Evolutionary conservation across 1,284 basidiomycete genomes (phyloP).

Genomic region (Singerocomus rubriflavus): DNA sequence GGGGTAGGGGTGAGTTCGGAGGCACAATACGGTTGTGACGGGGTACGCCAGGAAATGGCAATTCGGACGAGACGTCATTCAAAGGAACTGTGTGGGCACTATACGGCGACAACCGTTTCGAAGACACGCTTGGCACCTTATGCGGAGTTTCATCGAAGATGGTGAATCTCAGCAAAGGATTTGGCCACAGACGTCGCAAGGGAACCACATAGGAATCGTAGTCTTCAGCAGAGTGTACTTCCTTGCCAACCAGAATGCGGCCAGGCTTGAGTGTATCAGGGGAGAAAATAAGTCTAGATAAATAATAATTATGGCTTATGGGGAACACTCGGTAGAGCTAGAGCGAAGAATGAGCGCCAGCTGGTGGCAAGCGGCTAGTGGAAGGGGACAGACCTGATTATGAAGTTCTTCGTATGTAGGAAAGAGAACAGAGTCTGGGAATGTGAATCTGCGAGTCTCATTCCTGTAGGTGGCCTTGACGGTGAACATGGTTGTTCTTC

Average conservation of each 20-base stretch:
- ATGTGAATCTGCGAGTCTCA: conserved; percentile 49
- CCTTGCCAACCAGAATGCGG: conserved; percentile 58
- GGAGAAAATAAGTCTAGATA: conserved; percentile 65
- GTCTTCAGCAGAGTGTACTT: conserved; percentile 56
- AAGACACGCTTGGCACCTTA: conserved; percentile 30
- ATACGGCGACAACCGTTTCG: conserved; percentile 7
- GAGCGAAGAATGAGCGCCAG: conserved; percentile 15
- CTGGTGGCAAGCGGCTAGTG: conserved; percentile 7
- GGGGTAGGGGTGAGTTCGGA: conserved; percentile 8
- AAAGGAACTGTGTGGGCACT: not conserved
- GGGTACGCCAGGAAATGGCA: conserved; percentile 6
- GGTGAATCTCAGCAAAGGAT: conserved; percentile 59
- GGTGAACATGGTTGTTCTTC: conserved; percentile 45
- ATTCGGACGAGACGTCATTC: not conserved
- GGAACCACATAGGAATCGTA: conserved; percentile 51
- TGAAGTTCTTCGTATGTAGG: conserved; percentile 43
- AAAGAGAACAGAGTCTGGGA: conserved; percentile 38
- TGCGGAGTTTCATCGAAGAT: conserved; percentile 51
- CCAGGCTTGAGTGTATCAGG: conserved; percentile 47
- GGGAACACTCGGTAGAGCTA: conserved; percentile 71
- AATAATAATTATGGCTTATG: conserved; percentile 53
- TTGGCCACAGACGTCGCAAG: conserved; percentile 50
- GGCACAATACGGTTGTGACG: conserved; percentile 1
- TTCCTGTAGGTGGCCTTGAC: conserved; percentile 52
- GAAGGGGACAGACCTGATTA: conserved; percentile 38